Base-by-base conservation (phyloP, 129 eudicot species). In the Lactuca sativa region DNA sequence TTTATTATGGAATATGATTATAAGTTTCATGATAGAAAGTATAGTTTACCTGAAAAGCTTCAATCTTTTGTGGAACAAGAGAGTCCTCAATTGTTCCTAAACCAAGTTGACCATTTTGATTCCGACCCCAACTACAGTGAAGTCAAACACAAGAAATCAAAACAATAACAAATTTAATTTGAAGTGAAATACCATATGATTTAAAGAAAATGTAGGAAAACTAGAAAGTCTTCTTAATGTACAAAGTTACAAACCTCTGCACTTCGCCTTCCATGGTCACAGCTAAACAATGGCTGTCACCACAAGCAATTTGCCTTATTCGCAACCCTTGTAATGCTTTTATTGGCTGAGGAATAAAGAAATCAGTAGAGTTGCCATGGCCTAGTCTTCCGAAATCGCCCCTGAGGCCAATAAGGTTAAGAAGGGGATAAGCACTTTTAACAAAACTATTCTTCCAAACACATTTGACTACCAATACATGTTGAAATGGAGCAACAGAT, bases 341-440 rank as follows among this genome's bases (percentile, higher is more conserved):
- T 76, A 95, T 95, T 18, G 96, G 97, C 67, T 85, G 97, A 37
- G 99, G 99, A 69, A 82, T 69, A 73, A 95, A 90, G 73, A 87
- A 76, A 73, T 95, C 99, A 78, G 96, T 95, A 11, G 97, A 95
- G 80, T 95, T 95, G 30, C 99, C 99, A 82, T 95, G 99, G 37
- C 99, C 99, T 51, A 95, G 82, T 72, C 99, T 90, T 84, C 99
- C 99, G 78, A 95, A 95, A 82, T 95, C 99, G 74, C 99, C 99
- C 99, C 99, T 95, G 80, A 69, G 38, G 63, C 33, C 59, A 53
- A 40, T 3, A 66, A 72, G 14, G 36, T 4, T 14, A 15, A 70
- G 32, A 31, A 32, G 16, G 59, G 34, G 34, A 71, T 59, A 43
- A 71, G 44, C 67, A 58, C 59, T 30, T 58, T 7, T 47, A 38